Percentiles rank a stretch among this genome's conserved stretches.
Evolutionary conservation across 306 rosid species (phyloP).

Genomic region (barrel medic (Medicago truncatula)): MtrunA17r5.0-ANR NC_053042.1:8904001-8904500

Average conservation of each 20-base stretch:
- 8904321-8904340: neutral
- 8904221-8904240: neutral
- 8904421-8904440: neutral
- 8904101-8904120: too few species aligned
- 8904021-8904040: too few species aligned
- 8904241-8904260: neutral
- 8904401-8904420: neutral
- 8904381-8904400: neutral
- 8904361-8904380: neutral
- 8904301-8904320: neutral
- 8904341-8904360: neutral
- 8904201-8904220: neutral
- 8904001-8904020: too few species aligned
- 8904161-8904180: neutral
- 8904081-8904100: too few species aligned
- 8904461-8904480: too few species aligned
- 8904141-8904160: neutral
- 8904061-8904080: too few species aligned
- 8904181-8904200: neutral
- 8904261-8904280: neutral
- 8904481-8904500: neutral
- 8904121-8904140: too few species aligned
- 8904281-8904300: neutral
- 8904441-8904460: too few species aligned
- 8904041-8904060: too few species aligned